These are phyloP conservation scores for Paecilomyces dactylethromorphus DNA, from an alignment of 2,329 filamentous ascomycete genomes.

Conservation along the genomic window DNA sequence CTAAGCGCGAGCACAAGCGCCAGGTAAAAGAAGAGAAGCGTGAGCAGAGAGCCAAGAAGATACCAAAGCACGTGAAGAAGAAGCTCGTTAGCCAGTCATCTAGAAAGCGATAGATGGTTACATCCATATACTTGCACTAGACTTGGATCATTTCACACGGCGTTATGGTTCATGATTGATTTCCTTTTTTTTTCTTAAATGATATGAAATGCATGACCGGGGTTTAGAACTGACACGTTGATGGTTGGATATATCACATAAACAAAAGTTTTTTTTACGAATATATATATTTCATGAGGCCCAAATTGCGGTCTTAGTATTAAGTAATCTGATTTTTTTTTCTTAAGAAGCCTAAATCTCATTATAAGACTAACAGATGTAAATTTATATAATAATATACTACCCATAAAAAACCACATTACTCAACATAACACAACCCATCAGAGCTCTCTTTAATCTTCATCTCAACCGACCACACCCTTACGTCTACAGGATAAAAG, in stretches of 20 bases:
- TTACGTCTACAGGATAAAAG: too few species aligned
- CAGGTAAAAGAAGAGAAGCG: slow-evolving; percentile 93
- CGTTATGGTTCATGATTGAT: background rate
- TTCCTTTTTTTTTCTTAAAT: background rate
- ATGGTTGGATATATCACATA: background rate
- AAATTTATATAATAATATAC: background rate
- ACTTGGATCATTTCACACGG: background rate
- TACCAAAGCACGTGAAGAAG: slow-evolving; percentile 95
- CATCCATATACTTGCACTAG: background rate
- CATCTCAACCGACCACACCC: slow-evolving; percentile 15
- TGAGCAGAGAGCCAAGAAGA: slow-evolving; percentile 88
- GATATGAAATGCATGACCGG: background rate
- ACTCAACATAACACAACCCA: slow-evolving; percentile 13
- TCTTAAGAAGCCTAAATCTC: background rate
- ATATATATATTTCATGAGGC: background rate
- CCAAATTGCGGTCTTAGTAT: background rate
- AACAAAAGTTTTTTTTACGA: background rate
- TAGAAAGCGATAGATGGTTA: slow-evolving; percentile 28
- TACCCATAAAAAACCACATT: background rate
- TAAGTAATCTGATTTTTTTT: background rate
- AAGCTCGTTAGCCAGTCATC: slow-evolving; percentile 55
- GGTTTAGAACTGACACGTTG: background rate
- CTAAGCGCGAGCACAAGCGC: slow-evolving; percentile 80
- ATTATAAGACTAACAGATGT: background rate
- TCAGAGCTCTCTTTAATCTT: slow-evolving; percentile 39